A percentile compares a stretch with the other conserved stretches of the same genome.
Evolutionary conservation across 192 early-diverging fungal genomes (phyloP).

Genomic region (Coemansia sp.): DNA sequence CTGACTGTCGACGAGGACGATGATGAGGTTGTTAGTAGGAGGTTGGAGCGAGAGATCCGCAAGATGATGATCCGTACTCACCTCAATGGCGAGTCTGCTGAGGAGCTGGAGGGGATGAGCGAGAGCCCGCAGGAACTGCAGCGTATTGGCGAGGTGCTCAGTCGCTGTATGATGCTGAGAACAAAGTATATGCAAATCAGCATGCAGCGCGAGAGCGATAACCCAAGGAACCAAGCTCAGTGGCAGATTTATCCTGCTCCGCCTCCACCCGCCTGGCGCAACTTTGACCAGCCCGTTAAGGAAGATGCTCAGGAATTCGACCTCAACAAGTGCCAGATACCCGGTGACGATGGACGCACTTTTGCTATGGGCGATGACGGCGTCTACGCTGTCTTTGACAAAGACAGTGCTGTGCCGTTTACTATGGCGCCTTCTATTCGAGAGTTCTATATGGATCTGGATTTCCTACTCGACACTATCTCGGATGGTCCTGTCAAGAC

Average conservation of each 20-base stretch:
- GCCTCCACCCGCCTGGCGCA: conserved; percentile 73
- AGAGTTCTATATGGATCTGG: conserved; percentile 86
- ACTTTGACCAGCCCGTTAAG: conserved; percentile 33
- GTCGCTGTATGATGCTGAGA: conserved; percentile 76
- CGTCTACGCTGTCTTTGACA: conserved; percentile 64
- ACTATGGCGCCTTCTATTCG: conserved; percentile 69
- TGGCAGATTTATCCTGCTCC: conserved; percentile 91
- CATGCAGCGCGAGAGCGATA: conserved; percentile 74
- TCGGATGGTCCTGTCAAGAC: conserved; percentile 91
- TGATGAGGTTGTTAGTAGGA: conserved; percentile 29
- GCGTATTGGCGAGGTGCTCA: conserved; percentile 52
- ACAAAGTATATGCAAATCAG: conserved; percentile 81
- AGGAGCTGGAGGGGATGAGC: conserved; percentile 33
- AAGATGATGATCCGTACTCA: conserved; percentile 44
- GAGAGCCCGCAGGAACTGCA: conserved; percentile 40
- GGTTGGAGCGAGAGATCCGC: conserved; percentile 47
- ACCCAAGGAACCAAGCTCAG: conserved; percentile 76
- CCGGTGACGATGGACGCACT: conserved; percentile 13
- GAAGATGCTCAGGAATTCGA: not conserved
- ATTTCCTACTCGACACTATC: conserved; percentile 75
- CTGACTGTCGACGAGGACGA: conserved; percentile 6
- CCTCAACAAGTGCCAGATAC: not conserved
- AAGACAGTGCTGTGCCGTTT: conserved; percentile 28
- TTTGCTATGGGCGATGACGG: conserved; percentile 64
- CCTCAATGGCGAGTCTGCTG: conserved; percentile 12